Evolutionary conservation across 2,329 filamentous ascomycete species (phyloP), one percentile per base, ranked within the genome.

Genomic region (Hyphodiscus sp.): DNA sequence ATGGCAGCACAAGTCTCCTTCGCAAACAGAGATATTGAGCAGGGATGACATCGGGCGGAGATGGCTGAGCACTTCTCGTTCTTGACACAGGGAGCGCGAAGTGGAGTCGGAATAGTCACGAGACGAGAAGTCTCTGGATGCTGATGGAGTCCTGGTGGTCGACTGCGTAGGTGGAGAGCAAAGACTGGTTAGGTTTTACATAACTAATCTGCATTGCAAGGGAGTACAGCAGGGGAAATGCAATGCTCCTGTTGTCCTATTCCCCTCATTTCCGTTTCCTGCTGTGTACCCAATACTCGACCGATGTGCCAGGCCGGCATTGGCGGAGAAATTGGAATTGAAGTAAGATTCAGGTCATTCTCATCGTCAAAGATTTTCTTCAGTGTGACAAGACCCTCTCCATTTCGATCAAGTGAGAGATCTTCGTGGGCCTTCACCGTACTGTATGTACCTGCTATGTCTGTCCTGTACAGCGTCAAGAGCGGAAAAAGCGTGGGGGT

Each of bases 241-340:
- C 51, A 45, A 55, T 50, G 45, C 30, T 30, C 11, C 23, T 47
- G 4, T 33, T 46, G 26, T 19, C 18, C 23, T 41, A 20, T 38
- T 38, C 41, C 49, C 33, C 16, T 50, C 46, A 54, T 52, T 41
- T 54, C 51, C 50, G 51, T 49, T 29, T 54, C 49, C 54, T 58
- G 55, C 53, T 46, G 51, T 47, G 44, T 59, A 58, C 55, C 57
- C 51, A 53, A 55, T 51, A 20, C n/a, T n/a, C n/a, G n/a, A n/a
- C 45, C 10, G n/a, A 30, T 33, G 33, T 38, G 33, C 33, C 33
- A 13, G 11, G 2, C 16, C 33, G 16, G 13, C 33, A 38, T 38
- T 38, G 33, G 33, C 33, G 33, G 33, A 38, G 33, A 38, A 38
- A 15, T 38, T n/a, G 16, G 16, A 15, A 13, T 38, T 6, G 5